Base-by-base conservation (phyloP, 176 grass and related monocot genomes). In the Musa troglodytarum region DNA sequence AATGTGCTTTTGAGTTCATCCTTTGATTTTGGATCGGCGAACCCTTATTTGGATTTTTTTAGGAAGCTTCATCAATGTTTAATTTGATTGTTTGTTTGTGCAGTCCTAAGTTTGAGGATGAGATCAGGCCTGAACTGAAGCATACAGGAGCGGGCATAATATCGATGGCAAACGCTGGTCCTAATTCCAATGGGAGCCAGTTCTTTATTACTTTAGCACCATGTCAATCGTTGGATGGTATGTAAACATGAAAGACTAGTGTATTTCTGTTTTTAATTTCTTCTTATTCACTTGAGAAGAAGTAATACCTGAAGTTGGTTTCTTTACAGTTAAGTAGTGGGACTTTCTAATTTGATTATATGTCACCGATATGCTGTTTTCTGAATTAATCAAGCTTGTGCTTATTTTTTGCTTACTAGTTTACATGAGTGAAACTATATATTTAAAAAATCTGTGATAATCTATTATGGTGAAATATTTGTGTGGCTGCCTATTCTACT, bases 161-260 rank as follows among this genome's bases (percentile, higher is more conserved):
- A 70, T 93, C 94, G 65, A 98, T 98, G 94, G 94, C 90, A 15
- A 98, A 98, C 19, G 90, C 90, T 73, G 94, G 94, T 55, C 86
- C 94, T 75, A 91, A 98, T 63, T 93, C 94, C 19, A 98, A 98
- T 23, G 94, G 94, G 56, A 98, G 94, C 78, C 94, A 93, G 69
- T 98, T 98, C 82, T 98, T 93, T 69, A 89, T 98, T 28, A 98
- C 90, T 77, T 82, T 98, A 11, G 94, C 94, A 51, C 94, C 90
- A 73, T 98, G 94, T 71, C 94, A 98, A 52, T 91, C 94, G 71
- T 86, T 98, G 73, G 94, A 98, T 79, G 94, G 94, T 98, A 85
- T 78, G 11, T 34, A 81, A 82, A 20, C 12, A 25, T 53, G 24
- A 15, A 73, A 14, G 10, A 24, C 34, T 6, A 43, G 34, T 43